Evolutionary conservation across 805 yeast species (phyloP).

Genomic region (Debaryomyces castellii): DNA sequence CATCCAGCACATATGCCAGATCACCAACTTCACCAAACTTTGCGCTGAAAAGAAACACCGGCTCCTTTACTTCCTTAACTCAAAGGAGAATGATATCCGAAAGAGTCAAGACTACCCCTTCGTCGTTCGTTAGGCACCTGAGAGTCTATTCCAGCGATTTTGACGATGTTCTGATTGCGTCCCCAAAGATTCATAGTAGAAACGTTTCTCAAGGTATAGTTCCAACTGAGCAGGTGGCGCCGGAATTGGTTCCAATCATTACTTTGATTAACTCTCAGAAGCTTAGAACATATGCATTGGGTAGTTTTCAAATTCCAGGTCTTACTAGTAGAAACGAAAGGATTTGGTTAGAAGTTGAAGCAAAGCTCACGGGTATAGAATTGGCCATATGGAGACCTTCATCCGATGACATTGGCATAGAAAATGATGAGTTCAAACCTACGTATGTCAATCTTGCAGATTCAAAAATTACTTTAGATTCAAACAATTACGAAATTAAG

Average conservation of each 20-base stretch:
- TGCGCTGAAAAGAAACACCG: neutral
- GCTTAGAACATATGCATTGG: conserved; percentile 60
- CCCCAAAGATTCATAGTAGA: conserved; percentile 6
- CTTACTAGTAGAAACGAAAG: conserved; percentile 17
- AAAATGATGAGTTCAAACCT: conserved; percentile 43
- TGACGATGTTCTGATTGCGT: conserved; percentile 9
- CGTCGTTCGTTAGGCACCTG: conserved; percentile 33
- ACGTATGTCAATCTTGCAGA: conserved; percentile 55
- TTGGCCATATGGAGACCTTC: conserved; percentile 48
- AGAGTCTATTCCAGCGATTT: conserved; percentile 21
- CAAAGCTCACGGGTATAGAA: conserved; percentile 53
- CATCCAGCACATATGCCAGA: neutral
- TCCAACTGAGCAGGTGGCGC: conserved; percentile 41
- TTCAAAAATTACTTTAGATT: conserved; percentile 18
- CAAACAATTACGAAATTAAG: conserved; percentile 18
- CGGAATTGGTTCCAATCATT: conserved; percentile 70
- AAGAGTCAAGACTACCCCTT: conserved; percentile 30
- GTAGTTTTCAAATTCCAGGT: conserved; percentile 39
- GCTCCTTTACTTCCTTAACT: neutral
- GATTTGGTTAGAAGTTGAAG: conserved; percentile 35
- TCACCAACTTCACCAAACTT: conserved; percentile 5
- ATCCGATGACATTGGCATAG: conserved; percentile 21
- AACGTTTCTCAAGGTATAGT: conserved; percentile 15
- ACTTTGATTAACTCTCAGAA: conserved; percentile 71
- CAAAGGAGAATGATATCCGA: conserved; percentile 25